A percentile compares a stretch with the other conserved stretches of the same genome.
These are phyloP conservation scores for Exophiala calicioides DNA, from an alignment of 2,329 filamentous ascomycete genomes.

Conservation along the genomic window DNA sequence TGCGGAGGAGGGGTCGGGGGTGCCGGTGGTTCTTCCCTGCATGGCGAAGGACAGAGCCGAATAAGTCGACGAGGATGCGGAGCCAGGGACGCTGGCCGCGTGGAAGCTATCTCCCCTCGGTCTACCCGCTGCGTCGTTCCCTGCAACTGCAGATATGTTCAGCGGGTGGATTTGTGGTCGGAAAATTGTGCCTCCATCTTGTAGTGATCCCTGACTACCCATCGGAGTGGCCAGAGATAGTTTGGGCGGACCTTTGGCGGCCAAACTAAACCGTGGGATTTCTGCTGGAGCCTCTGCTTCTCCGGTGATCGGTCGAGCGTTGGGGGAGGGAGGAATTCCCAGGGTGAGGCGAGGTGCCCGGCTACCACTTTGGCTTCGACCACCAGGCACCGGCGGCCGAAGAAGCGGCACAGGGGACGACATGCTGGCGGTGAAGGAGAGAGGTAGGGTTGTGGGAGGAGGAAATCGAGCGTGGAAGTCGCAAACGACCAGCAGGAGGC, in stretches of 20 bases:
- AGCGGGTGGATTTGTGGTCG: constrained; percentile 59
- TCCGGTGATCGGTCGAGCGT: constrained; percentile 70
- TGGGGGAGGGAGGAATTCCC: constrained; percentile 85
- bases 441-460: not conserved
- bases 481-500: not conserved
- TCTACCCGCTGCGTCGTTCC: constrained; percentile 75
- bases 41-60: constrained; percentile 82
- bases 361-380: constrained; percentile 60
- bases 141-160: constrained; percentile 40
- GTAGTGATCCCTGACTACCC: constrained; percentile 73
- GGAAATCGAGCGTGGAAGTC: constrained; percentile 5
- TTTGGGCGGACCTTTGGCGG: constrained; percentile 60
- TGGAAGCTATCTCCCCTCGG: constrained; percentile 85
- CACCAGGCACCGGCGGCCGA: constrained; percentile 76
- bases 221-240: constrained; percentile 85
- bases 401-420: constrained; percentile 77
- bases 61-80: constrained; percentile 83
- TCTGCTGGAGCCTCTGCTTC: constrained; percentile 44
- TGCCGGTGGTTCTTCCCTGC: constrained; percentile 63
- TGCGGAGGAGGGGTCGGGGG: constrained; percentile 82
- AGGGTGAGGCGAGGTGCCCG: constrained; percentile 78
- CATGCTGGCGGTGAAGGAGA: constrained; percentile 53
- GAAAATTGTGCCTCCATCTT: constrained; percentile 61
- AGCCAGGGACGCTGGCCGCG: constrained; percentile 76
- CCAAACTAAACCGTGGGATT: constrained; percentile 40